Evolutionary conservation across 345 rosid species (phyloP), one percentile per base, ranked within the genome.

Genomic region (Durio zibethinus): DNA sequence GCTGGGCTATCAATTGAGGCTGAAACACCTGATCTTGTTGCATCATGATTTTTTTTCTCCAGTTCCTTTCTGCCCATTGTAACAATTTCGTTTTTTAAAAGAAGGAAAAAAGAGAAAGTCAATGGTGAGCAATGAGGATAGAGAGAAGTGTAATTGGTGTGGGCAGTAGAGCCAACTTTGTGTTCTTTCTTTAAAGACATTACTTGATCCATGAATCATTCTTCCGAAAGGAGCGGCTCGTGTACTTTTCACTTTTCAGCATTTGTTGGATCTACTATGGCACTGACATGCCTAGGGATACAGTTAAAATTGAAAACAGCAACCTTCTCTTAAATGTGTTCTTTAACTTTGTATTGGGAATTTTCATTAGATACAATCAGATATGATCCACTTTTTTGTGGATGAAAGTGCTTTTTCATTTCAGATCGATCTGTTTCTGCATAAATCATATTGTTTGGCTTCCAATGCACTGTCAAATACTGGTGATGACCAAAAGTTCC

Each of bases 1-100:
- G 93, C 99, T 6, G 82, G 87, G 83, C 48, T 91, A 73, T 97
- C 99, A 29, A 86, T 97, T 11, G 99, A 97, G 87, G 97, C 99
- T 0, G 99, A 97, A 84, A 97, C 98, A 65, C 99, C 99, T 0
- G 99, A 97, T 85, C 95, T 97, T 31, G 94, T 94, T 66, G 94
- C 96, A 20, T 81, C 89, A n/a, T 95, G 77, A 90, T 63, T 63
- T 59, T 71, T 21, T 21, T 20, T 75, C 60, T 31, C 12, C 53
- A 29, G 78, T 78, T 74, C 74, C 73, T 62, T 25, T 45, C 66
- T 77, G 75, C 43, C 47, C 33, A 74, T 79, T 75, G 78, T 75
- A 75, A 75, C 78, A 75, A 61, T 75, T 75, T 75, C 48, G 11
- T 48, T 20, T 8, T 62, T 47, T 14, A 60, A 62, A 29, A 62